Evolutionary conservation across 352 stramenopile species (phyloP).

Genomic region (Globisporangium spiculum): DNA sequence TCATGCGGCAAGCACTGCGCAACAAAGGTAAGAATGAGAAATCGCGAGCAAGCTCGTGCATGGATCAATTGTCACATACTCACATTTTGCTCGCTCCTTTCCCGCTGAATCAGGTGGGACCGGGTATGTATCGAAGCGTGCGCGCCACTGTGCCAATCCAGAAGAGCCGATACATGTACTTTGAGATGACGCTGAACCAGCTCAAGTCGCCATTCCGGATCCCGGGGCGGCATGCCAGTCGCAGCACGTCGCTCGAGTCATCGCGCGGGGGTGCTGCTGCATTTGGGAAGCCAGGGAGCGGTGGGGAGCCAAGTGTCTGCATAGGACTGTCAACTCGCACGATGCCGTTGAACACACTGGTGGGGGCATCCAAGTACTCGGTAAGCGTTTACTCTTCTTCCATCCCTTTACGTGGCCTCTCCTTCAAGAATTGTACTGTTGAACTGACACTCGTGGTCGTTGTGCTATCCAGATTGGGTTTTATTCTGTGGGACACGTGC

Average conservation of each 20-base stretch:
- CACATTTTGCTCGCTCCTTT: background rate
- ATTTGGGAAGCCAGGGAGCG: slow-evolving; percentile 8
- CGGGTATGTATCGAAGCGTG: slow-evolving; percentile 81
- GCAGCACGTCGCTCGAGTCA: slow-evolving; percentile 9
- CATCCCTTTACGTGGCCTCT: background rate
- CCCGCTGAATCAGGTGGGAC: slow-evolving; percentile 24
- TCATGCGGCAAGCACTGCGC: slow-evolving; percentile 80
- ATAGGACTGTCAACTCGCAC: slow-evolving; percentile 73
- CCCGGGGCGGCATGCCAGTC: slow-evolving; percentile 16
- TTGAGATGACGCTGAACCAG: slow-evolving; percentile 78
- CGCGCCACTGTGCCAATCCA: slow-evolving; percentile 58
- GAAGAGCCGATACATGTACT: slow-evolving; percentile 78
- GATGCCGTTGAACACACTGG: slow-evolving; percentile 79
- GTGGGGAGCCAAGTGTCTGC: slow-evolving; percentile 65
- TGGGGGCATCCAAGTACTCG: slow-evolving; percentile 76
- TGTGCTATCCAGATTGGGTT: slow-evolving; percentile 58
- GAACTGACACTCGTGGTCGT: slow-evolving; percentile 11
- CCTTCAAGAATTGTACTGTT: background rate
- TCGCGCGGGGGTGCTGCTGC: background rate
- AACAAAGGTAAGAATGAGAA: slow-evolving; percentile 45
- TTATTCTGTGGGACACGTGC: slow-evolving; percentile 76
- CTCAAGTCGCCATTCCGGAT: slow-evolving; percentile 29
- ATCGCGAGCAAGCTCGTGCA: too few species aligned
- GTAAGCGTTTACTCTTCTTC: slow-evolving; percentile 29
- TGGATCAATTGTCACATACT: background rate